Percentiles rank a stretch among this genome's conserved stretches.
phyloP scores from a whole-genome alignment of 2,329 filamentous ascomycete species.

The Alternaria longipes region DNA sequence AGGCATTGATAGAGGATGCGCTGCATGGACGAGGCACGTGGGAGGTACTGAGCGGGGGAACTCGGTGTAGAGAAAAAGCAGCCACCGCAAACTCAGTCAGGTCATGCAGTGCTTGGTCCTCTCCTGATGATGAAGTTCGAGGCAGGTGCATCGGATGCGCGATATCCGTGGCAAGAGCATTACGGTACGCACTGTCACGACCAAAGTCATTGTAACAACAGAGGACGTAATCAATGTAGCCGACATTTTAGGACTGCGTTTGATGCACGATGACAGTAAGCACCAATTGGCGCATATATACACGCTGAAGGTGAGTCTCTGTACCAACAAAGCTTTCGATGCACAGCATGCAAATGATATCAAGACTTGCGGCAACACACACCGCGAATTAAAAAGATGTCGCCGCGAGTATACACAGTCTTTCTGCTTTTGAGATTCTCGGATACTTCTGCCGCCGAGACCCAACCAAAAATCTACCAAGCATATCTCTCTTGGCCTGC shows the following conservation, averaged over 20 bases:
- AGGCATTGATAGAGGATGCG: not conserved
- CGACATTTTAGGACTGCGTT: not conserved
- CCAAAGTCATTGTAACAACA: not conserved
- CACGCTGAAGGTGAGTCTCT: not conserved
- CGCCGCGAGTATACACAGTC: not conserved
- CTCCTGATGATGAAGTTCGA: not conserved
- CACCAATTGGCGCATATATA: not conserved
- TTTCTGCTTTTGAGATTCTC: conserved; percentile 1
- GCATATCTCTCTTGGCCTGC: not conserved
- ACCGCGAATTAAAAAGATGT: not conserved
- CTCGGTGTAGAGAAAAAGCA: not conserved
- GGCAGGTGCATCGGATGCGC: not conserved
- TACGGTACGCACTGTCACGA: not conserved
- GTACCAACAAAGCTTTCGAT: not conserved
- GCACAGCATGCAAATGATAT: not conserved
- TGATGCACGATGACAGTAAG: not conserved
- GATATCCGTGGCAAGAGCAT: not conserved
- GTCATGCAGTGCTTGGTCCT: not conserved
- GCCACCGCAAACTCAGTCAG: not conserved
- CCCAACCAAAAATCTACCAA: not conserved
- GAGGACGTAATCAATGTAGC: not conserved
- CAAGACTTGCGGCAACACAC: too few relatives aligned
- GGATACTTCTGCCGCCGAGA: not conserved
- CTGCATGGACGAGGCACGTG: not conserved
- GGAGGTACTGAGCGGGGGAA: not conserved